These are phyloP conservation scores for Podaxis sp. DNA, from an alignment of 768 basidiomycete genomes.

Conservation along the genomic window DNA sequence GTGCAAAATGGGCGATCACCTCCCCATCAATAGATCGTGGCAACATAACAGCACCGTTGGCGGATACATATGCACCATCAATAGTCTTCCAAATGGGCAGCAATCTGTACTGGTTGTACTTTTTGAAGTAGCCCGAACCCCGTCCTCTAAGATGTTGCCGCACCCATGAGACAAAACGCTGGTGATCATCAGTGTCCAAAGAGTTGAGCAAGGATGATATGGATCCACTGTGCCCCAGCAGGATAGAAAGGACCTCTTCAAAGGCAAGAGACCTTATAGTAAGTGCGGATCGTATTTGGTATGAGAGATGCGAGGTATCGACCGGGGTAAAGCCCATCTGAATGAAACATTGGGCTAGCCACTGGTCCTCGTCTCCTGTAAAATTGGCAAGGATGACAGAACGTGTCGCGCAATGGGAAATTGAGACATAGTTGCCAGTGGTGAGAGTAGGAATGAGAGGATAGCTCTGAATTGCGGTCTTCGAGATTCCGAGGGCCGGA, in stretches of 20 bases:
- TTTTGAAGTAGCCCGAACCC: not conserved
- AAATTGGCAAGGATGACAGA: constrained; percentile 22
- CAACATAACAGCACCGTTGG: constrained; percentile 5
- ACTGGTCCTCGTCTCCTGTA: not conserved
- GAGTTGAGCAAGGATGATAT: not conserved
- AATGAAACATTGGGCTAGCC: constrained; percentile 30
- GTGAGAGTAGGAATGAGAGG: constrained; percentile 33
- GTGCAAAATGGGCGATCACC: constrained; percentile 1
- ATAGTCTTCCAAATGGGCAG: constrained; percentile 4
- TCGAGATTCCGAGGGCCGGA: constrained; percentile 11
- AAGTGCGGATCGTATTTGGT: constrained; percentile 11
- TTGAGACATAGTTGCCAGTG: constrained; percentile 28
- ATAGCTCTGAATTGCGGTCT: constrained; percentile 22
- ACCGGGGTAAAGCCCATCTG: constrained; percentile 12
- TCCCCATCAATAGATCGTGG: not conserved
- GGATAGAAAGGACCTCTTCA: not conserved
- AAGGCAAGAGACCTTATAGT: not conserved
- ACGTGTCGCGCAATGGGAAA: constrained; percentile 25
- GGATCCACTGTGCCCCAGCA: not conserved
- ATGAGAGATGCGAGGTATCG: constrained; percentile 17
- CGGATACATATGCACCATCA: constrained; percentile 1
- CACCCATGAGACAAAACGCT: not conserved
- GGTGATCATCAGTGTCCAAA: not conserved
- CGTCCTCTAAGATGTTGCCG: not conserved
- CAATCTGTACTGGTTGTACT: not conserved